Evolutionary conservation across 129 eudicot species (phyloP), one percentile per base, ranked within the genome.

Genomic region (Chrysanthemum makinoi): DNA sequence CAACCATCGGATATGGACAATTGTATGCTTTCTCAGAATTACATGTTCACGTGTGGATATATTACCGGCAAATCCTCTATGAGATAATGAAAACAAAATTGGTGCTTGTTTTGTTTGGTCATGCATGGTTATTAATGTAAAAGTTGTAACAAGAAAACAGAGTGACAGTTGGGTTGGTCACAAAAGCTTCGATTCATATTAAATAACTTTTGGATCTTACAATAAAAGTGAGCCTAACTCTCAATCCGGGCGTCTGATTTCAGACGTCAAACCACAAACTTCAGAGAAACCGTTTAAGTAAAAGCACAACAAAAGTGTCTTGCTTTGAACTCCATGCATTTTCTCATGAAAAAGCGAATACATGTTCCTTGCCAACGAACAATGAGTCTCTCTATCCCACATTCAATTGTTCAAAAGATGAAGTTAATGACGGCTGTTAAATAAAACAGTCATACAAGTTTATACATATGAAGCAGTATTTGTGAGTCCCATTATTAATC

Each of bases 401-500:
- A 8, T 6, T 30, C 60, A 74, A 33, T 51, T 61, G 43, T 62
- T 59, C 47, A 26, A 26, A 55, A 77, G 8, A 69, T 28, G 43
- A 10, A 26, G 44, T 52, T 35, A 5, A 71, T 17, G 13, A 59
- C 20, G 17, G 26, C 22, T 48, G 55, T n/a, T 54, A 12, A 8
- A 70, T 43, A 77, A 48, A 61, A 50, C 13, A 61, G 46, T 6
- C 3, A 69, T 17, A 16, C 54, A 74, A 74, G 9, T 28, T 65
- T 52, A 77, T 7, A 70, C 66, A 77, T 77, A 63, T 39, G 81
- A 62, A 70, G 66, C 49, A 51, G 19, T 80, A 68, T 65, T 51
- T 48, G 75, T 2, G 63, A 70, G 81, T 53, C 81, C 72, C 58
- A 70, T 62, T 28, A 28, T 28, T 28, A 28, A 28, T 28, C 30